A percentile compares a stretch with the other conserved stretches of the same genome.
Evolutionary conservation across 2,329 filamentous ascomycete species (phyloP).

Genomic region (Periconia macrospinosa): DNA sequence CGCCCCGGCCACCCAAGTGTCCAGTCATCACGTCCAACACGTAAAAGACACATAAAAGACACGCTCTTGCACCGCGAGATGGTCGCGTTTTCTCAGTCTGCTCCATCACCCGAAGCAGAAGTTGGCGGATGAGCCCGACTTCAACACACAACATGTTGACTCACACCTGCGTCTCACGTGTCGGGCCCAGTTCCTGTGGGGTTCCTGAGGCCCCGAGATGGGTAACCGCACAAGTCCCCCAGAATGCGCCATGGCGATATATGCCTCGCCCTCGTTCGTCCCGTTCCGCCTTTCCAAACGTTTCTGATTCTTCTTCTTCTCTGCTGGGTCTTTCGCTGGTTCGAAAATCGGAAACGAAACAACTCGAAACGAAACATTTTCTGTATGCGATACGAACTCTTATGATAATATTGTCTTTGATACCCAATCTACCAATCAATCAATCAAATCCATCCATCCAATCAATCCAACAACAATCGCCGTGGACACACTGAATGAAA

Average conservation of each 20-base stretch:
- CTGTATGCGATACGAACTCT: background rate
- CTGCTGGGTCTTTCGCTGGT: conserved; percentile 8
- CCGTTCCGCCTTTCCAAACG: background rate
- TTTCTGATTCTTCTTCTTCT: background rate
- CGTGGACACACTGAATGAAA: conserved; percentile 13
- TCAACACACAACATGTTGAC: conserved; percentile 31
- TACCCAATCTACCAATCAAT: background rate
- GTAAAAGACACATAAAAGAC: conserved; percentile 28
- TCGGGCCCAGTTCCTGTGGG: conserved; percentile 2
- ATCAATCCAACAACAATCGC: conserved; percentile 14
- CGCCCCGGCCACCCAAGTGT: conserved; percentile 23
- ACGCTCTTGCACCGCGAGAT: conserved; percentile 44
- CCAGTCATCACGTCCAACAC: conserved; percentile 42
- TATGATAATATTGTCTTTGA: background rate
- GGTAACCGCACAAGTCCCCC: background rate
- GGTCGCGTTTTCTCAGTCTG: conserved; percentile 43
- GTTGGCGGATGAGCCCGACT: conserved; percentile 21
- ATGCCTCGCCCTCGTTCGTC: background rate
- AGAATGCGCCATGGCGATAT: background rate
- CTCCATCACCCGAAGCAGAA: conserved; percentile 31
- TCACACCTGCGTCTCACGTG: conserved; percentile 48
- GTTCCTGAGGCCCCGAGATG: background rate
- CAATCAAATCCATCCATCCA: conserved; percentile 14
- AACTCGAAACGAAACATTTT: background rate
- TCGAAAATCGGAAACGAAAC: conserved; percentile 8